Evolutionary conservation across 805 yeast species (phyloP), one percentile per base, ranked within the genome.

Genomic region (Yarrowia divulgata): DNA sequence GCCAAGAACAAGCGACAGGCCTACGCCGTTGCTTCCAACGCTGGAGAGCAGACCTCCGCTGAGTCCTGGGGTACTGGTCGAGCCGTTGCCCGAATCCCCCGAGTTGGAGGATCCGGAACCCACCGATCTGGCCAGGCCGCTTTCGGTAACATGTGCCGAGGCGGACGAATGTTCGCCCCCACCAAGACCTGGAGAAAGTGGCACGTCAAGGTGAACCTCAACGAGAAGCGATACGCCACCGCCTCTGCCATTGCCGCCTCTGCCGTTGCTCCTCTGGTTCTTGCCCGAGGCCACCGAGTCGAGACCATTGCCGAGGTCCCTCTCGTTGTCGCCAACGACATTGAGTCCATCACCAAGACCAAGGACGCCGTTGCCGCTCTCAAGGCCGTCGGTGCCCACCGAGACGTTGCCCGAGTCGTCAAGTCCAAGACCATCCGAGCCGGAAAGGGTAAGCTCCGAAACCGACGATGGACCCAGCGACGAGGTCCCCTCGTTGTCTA

Each of bases 41-140:
- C 99, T 81, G 99, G 99, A 87, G 97, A 92, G 90, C 98, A 95
- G 88, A 93, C 98, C 85, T 94, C 98, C 74, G 99, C 99, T 83
- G 98, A 93, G 87, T 95, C 99, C 75, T 95, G 99, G 99, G 99
- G 99, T 93, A 95, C 99, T 79, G 99, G 99, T 89, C 93, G 99
- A 88, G 99, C 99, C 85, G 97, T 95, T 82, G 98, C 99, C 87
- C 94, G 99, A 89, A 94, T 95, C 84, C 99, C 99, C 88, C 93
- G 99, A 90, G 98, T 95, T 83, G 97, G 97, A 86, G 99, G 99
- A 88, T 93, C 97, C 83, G 99, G 99, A 91, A 95, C 99, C 84
- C 97, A 93, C 96, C 93, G 99, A 87, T 87, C 98, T 76, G 99
- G 99, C 85, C 99, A 95, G 87, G 99, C 93, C 85, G 99, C 99